Base-by-base conservation (phyloP, 345 rosid species). In the Citrus glauca region DNA sequence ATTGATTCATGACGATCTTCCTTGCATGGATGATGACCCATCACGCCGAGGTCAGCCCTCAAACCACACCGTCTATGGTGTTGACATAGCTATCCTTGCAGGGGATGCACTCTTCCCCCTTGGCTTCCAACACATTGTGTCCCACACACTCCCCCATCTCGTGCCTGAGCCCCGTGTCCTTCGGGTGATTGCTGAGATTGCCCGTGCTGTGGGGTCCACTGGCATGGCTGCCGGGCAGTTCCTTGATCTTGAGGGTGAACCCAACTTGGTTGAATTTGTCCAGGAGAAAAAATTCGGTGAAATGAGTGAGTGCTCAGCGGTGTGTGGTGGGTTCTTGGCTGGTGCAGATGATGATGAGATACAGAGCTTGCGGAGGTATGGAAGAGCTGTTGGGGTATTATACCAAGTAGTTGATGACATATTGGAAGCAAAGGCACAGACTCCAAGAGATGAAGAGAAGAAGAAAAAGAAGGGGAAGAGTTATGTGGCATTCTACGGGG, bases 201-300 rank as follows among this genome's bases (percentile, higher is more conserved):
- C 99, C 45, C 96, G 94, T 77, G 81, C 94, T 10, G 98, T 95
- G 48, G 99, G 99, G 1, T 95, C 98, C 35, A 87, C 92, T 4
- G 99, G 97, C 74, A 95, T 95, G 98, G 97, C 97, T 71, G 98
- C 99, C 1, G 98, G 99, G 17, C 98, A 96, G 89, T 96, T 88
- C 82, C 88, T 91, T 32, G 97, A 96, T 82, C 94, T 94, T 16
- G 92, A 94, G 78, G 98, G 98, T 20, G 89, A 86, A 10, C 88
- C 92, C 13, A 86, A 87, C 32, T 85, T 87, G 0, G 71, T 87
- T 65, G 91, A 89, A 40, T 92, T 89, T 38, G 89, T 84, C 64
- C 97, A 90, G 62, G 97, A 96, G 88, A 96, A 96, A 87, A 96
- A 94, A 71, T 94, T 83, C 40, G 98, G 98, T 16, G 94, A 86